phyloP scores from a whole-genome alignment of 1,284 basidiomycete species.

The Rhodotorula mucilaginosa region DNA sequence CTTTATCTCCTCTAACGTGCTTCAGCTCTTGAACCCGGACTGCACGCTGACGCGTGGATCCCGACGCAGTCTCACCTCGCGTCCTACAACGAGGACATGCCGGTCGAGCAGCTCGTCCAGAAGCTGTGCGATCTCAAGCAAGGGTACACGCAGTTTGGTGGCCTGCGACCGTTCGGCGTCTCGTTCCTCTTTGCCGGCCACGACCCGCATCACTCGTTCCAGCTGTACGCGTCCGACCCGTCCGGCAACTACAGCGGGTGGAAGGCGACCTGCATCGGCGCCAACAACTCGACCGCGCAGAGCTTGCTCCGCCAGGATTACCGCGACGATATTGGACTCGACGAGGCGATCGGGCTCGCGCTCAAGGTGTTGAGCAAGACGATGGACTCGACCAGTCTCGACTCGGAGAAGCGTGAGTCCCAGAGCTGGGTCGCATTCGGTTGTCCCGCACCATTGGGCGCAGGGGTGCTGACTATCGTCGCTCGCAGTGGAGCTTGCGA shows the following conservation, averaged over 20 bases:
- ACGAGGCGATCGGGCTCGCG: slow-evolving; percentile 87
- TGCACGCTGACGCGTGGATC: not conserved
- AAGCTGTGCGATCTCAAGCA: slow-evolving; percentile 96
- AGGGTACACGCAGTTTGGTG: slow-evolving; percentile 96
- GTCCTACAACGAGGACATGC: slow-evolving; percentile 94
- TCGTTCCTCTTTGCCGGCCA: slow-evolving; percentile 94
- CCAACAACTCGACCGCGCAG: slow-evolving; percentile 92
- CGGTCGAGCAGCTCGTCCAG: slow-evolving; percentile 92
- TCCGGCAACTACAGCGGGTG: slow-evolving; percentile 98
- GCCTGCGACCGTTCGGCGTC: slow-evolving; percentile 96
- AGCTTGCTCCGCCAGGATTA: slow-evolving; percentile 97
- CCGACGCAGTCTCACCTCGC: slow-evolving; percentile 66
- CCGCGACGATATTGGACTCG: slow-evolving; percentile 86
- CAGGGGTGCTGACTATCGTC: no score
- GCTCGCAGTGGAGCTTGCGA: slow-evolving; percentile 85
- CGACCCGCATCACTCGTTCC: slow-evolving; percentile 93
- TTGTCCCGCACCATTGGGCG: no score
- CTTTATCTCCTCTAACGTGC: no score
- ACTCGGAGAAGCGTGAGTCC: slow-evolving; percentile 79
- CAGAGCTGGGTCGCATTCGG: no score
- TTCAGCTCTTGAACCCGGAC: no score
- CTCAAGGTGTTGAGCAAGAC: slow-evolving; percentile 98
- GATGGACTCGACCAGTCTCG: slow-evolving; percentile 95
- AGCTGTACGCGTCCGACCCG: slow-evolving; percentile 97
- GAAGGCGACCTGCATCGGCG: slow-evolving; percentile 98